Base-by-base conservation (phyloP, 257 asterid genomes). In the Fraxinus anomala region DNA sequence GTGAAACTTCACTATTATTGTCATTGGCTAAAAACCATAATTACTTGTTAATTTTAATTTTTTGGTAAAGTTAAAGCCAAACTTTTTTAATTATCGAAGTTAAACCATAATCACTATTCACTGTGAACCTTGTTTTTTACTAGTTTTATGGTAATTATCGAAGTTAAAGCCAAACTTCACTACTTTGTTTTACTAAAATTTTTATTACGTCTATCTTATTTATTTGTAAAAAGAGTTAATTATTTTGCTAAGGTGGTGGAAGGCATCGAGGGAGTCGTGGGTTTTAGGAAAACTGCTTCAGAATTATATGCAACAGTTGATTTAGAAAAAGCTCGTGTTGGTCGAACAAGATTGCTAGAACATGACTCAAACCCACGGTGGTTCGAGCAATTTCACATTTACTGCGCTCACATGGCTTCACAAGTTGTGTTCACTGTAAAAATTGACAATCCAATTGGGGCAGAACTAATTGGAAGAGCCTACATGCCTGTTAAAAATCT, bases 221-320 rank as follows among this genome's bases (percentile, higher is more conserved):
- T 51, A 51, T 54, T 54, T 19, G 2, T 54, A 17, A 54, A 54
- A 54, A 17, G 5, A 19, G 10, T 17, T 54, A 54, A 2, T 39
- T 73, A n/a, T 24, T 0, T 36, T 42, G 70, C 82, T 47, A 34
- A 89, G 96, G 75, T 85, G n/a, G 81, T 82, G 3, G 87, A 77
- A 66, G 94, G 94, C 72, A n/a, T 91, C 3, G 96, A 87, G 79
- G 81, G 26, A 5, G 85, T 30, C 0, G n/a, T 89, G 37, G 96
- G 96, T 5, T 78, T 89, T 34, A 63, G 68, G 16, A 75, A 85
- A 1, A 85, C 84, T 0, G 89, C 81, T 10, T 81, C 89, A 1
- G 88, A 82, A 68, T 79, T 88, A 2, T 91, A 91, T 73, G 93
- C 94, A 0, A 88, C 97, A 3, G 79, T 91, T 56, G 97, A 91